Evolutionary conservation across 305 asterid species (phyloP).

Genomic region (Solanum aculeatissimum): DNA sequence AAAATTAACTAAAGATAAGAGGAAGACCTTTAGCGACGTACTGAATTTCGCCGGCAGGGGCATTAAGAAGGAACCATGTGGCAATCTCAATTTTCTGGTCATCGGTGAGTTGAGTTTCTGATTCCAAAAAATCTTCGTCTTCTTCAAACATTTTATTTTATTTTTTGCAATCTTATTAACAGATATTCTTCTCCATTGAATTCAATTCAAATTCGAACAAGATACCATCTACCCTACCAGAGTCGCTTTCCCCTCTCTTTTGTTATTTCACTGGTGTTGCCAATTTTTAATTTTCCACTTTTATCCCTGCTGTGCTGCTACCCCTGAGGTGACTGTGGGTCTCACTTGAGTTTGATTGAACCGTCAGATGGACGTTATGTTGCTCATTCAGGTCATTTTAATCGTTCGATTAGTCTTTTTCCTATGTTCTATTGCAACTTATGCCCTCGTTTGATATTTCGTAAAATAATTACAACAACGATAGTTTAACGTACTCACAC

Average conservation of each 20-base stretch:
- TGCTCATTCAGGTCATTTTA: neutral
- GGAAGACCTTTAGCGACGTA: conserved; percentile 76
- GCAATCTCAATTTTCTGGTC: conserved; percentile 79
- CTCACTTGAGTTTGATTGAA: neutral
- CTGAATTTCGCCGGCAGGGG: conserved; percentile 94
- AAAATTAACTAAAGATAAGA: neutral
- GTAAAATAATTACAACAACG: neutral
- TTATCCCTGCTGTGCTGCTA: neutral
- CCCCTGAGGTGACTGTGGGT: neutral
- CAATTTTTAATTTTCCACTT: neutral
- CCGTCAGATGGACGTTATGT: neutral
- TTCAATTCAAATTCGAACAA: neutral
- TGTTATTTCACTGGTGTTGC: neutral
- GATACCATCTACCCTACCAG: neutral
- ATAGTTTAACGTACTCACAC: neutral
- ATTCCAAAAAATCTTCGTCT: conserved; percentile 34
- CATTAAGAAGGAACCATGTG: conserved; percentile 93
- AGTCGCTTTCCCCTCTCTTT: neutral
- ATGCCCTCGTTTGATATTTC: neutral
- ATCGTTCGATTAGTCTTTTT: neutral
- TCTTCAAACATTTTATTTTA: conserved; percentile 16
- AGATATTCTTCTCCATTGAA: neutral
- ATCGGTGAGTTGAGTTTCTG: conserved; percentile 53
- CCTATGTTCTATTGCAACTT: neutral
- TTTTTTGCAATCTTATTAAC: conserved; percentile 3